These are phyloP conservation scores for Aspergillus vadensis DNA, from an alignment of 2,329 filamentous ascomycete species.

Conservation along the genomic window DNA sequence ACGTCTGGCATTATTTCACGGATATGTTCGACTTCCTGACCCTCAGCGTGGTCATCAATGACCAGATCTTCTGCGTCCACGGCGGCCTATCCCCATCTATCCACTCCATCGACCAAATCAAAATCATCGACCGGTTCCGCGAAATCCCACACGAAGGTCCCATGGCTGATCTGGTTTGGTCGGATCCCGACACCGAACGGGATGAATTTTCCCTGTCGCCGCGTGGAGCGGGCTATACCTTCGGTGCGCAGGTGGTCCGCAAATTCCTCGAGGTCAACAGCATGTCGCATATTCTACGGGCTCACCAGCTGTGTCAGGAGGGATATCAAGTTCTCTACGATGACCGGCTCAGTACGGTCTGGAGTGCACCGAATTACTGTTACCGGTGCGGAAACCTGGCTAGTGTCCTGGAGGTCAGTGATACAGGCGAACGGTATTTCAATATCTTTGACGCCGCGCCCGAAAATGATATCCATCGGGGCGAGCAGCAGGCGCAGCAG, in stretches of 20 bases:
- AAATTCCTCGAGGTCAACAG: constrained; percentile 97
- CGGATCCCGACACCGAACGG: constrained; percentile 92
- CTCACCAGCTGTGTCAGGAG: constrained; percentile 98
- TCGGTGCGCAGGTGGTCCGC: constrained; percentile 95
- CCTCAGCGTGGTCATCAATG: constrained; percentile 94
- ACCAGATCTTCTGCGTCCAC: constrained; percentile 98
- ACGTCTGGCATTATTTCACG: constrained; percentile 99
- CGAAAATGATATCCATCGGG: constrained; percentile 82
- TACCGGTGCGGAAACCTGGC: constrained; percentile 97
- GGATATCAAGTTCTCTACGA: constrained; percentile 97
- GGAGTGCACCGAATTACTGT: constrained; percentile 96
- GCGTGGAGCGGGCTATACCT: constrained; percentile 92
- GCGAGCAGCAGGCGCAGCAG: constrained; percentile 72
- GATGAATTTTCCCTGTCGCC: constrained; percentile 96
- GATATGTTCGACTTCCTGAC: constrained; percentile 99
- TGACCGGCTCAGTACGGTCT: constrained; percentile 90
- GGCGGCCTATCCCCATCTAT: constrained; percentile 88
- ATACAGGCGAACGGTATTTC: constrained; percentile 89
- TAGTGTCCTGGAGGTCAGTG: constrained; percentile 92
- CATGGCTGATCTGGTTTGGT: constrained; percentile 99
- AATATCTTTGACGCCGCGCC: constrained; percentile 97
- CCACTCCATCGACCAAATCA: constrained; percentile 98
- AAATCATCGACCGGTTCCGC: constrained; percentile 97
- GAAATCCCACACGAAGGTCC: constrained; percentile 98
- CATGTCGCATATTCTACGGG: constrained; percentile 96